Percentiles rank a stretch among this genome's conserved stretches.
These are phyloP conservation scores for Dictyophora rubrovolvata DNA, from an alignment of 768 basidiomycete genomes.

Conservation along the genomic window DNA sequence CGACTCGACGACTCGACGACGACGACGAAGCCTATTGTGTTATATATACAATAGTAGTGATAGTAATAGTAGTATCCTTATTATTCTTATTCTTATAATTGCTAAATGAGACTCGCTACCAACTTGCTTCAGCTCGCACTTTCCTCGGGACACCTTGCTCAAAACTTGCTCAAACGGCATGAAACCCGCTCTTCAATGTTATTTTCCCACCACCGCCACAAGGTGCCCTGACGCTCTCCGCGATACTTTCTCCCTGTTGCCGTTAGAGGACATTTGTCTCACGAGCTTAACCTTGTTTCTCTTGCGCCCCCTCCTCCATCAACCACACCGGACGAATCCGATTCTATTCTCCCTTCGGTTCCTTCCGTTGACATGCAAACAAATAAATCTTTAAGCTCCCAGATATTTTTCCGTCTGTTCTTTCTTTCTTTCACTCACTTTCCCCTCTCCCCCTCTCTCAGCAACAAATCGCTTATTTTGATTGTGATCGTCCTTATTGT, in stretches of 20 bases:
- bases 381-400: too few species aligned
- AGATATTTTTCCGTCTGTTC: too few species aligned
- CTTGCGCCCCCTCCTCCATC: not conserved
- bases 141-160: not conserved
- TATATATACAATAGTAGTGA: too few species aligned
- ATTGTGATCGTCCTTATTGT: too few species aligned
- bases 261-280: conserved; percentile 4
- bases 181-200: not conserved
- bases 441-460: too few species aligned
- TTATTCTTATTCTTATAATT: too few species aligned
- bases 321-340: not conserved
- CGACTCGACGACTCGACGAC: not conserved
- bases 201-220: conserved; percentile 4
- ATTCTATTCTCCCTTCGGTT: not conserved
- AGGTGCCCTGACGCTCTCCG: not conserved
- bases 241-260: conserved; percentile 4
- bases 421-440: too few species aligned
- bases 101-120: not conserved
- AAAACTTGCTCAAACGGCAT: not conserved
- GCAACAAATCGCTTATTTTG: too few species aligned
- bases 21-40: not conserved
- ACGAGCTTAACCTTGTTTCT: not conserved
- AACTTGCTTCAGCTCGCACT: not conserved
- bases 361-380: not conserved
- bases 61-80: too few species aligned